Conservation (phyloP, 2,329 filamentous ascomycete species). For the Didymella pomorum region DNA sequence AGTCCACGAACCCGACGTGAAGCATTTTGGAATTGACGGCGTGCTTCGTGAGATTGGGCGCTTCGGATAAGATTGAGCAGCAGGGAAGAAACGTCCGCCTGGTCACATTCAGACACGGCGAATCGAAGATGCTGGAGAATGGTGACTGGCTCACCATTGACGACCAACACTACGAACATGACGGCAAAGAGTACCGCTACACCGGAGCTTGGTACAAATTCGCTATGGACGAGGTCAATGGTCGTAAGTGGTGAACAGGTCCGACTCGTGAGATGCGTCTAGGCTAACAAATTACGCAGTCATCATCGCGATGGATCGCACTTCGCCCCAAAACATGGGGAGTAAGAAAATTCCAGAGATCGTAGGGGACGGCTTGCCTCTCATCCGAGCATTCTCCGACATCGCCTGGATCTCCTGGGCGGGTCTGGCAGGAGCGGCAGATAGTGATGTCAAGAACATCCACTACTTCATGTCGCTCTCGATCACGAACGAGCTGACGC, state of each 20-base stretch:
- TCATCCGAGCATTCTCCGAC: slow-evolving; percentile 11
- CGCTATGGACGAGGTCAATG: neutral
- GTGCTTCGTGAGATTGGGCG: slow-evolving; percentile 6
- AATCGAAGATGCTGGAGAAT: neutral
- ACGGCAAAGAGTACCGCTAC: slow-evolving; percentile 1
- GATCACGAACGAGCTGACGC: slow-evolving; percentile 9
- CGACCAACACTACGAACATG: neutral
- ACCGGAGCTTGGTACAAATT: slow-evolving; percentile 4
- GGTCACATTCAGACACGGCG: neutral
- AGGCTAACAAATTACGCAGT: neutral
- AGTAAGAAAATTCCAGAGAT: neutral
- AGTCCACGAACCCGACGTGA: neutral
- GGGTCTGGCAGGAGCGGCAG: neutral
- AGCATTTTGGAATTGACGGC: neutral
- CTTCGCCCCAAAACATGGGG: neutral
- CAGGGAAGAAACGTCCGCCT: slow-evolving; percentile 1
- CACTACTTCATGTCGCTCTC: slow-evolving; percentile 12
- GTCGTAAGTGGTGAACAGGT: slow-evolving; percentile 1
- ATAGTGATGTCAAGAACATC: slow-evolving; percentile 2
- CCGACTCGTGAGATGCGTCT: too few species aligned
- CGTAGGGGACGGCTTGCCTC: neutral
- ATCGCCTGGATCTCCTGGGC: slow-evolving; percentile 8
- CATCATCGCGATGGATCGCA: slow-evolving; percentile 3
- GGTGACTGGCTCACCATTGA: neutral
- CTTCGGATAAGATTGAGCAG: neutral